Base-by-base conservation (phyloP, 345 rosid genomes). In the Gossypium sturtianum region DNA sequence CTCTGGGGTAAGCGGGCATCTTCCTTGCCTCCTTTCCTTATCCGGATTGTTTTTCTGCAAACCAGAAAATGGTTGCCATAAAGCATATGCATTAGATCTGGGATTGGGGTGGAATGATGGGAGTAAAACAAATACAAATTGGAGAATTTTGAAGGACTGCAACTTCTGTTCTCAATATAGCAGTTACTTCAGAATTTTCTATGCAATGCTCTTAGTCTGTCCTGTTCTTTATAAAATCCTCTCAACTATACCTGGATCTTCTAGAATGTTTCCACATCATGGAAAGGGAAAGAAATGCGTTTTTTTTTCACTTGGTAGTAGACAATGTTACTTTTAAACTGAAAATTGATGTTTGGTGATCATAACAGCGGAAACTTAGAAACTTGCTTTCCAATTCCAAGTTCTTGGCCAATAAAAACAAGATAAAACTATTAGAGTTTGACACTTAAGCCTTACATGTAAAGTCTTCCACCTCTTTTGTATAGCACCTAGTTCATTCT, bases 401-500 rank as follows among this genome's bases (percentile, higher is more conserved):
- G 22, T 51, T 69, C 8, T 49, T 9, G 0, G 59, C 59, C 43
- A 0, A 15, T 17, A 51, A 51, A 67, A 51, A 4, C 1, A 29
- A 27, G 59, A 51, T 38, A 27, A 69, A 22, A 75, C 9, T 25
- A 16, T 15, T 22, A 53, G 77, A 47, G 68, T 66, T 57, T n/a
- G 67, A 52, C 2, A 25, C 63, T 82, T 75, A 57, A 79, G 74
- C 47, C 96, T 75, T 84, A 95, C 97, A 86, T 93, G 99, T 84
- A 93, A 85, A 75, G 93, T 91, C 82, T 91, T 96, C 99, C 99
- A 96, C 85, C 99, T 89, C 86, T 81, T 93, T 49, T 93, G 82
- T 82, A 96, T 91, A 4, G 94, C 86, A 79, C 91, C 92, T 20
- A 96, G 77, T 69, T 91, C 97, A 78, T 77, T 86, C 62, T 79